Evolutionary conservation across 169 alveolate genomes (phyloP), one percentile per base, ranked within the genome.

Genomic region (Plasmodium knowlesi): DNA sequence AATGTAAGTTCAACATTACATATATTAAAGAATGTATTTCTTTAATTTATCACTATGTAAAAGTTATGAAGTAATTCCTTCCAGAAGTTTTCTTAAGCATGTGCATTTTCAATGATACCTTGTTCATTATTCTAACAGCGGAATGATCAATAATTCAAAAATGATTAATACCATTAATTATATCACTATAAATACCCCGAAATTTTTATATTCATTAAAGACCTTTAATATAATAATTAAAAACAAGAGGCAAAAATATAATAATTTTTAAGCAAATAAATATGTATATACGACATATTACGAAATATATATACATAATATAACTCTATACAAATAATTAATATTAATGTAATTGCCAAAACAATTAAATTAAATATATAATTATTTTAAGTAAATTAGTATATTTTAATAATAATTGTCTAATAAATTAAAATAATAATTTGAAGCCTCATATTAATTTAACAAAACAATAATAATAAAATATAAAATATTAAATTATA

Each of bases 401-500:
- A 73, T 32, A 32, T 32, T 32, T 73, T 30, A 73, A 32, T 72
- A 72, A 72, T 32, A 73, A 73, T 12, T 73, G 50, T 32, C 50
- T 32, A 73, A 73, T 28, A 30, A 73, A 73, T 73, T 73, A 73
- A 73, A 30, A 73, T 32, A 73, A 32, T 32, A 73, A 73, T 73
- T 73, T 73, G 39, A 28, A 73, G 22, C 41, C 12, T 0, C 32
- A 28, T 19, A 28, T 32, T 73, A 73, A 73, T 73, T 73, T 30
- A 61, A 61, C n/a, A 61, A 19, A n/a, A 19, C n/a, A n/a, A n/a
- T n/a, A n/a, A n/a, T n/a, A 61, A 61, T 32, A n/a, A n/a, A 5
- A n/a, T 25, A 61, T 43, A 43, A 32, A 32, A 1, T 32, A 32
- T 32, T 43, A 61, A 61, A 61, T 61, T 61, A 61, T 61, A 19